Evolutionary conservation across 176 grass and related monocot species (phyloP), one percentile per base, ranked within the genome.

Genomic region (Thinopyrum elongatum): DNA sequence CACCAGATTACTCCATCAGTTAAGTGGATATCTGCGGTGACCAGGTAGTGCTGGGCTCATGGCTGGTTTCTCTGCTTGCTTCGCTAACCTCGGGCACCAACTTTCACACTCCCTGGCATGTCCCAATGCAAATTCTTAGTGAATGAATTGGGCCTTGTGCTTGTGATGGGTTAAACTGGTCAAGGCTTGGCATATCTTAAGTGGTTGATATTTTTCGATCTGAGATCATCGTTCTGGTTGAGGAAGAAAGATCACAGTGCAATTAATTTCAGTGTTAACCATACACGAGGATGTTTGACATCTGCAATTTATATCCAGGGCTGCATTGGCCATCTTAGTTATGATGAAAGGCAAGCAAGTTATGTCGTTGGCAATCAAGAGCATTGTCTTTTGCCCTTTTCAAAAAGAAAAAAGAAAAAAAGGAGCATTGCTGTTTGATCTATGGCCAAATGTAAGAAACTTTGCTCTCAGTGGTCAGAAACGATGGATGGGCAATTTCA

Each of bases 181-280:
- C 26, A 68, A 76, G 59, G 70, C 15, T 74, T 55, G n/a, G 8
- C 21, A 36, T 35, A 21, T 55, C 44, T 27, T 17, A 53, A 65
- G 6, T 64, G 71, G 44, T 51, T 76, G 7, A 49, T 17, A 9
- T 23, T 2, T 66, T 65, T 65, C 5, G 8, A 58, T 64, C 10
- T 84, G 38, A 31, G 70, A 76, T 84, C 58, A 17, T 35, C 34
- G 12, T 66, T 77, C 60, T 67, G 39, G 27, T 77, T 77, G 22
- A 67, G 60, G 27, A 68, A 14, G 5, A 41, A 64, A 53, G 4
- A 39, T 78, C 35, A 59, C 38, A 38, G 19, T 69, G 25, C 11
- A 36, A 11, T 62, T 62, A 28, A 38, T 82, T 81, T 15, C 26
- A 33, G 4, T 42, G 6, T 29, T 47, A 47, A 61, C 4, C 15